Conservation (phyloP, 805 yeast genomes). For the Ogataea paradorogensis region DNA sequence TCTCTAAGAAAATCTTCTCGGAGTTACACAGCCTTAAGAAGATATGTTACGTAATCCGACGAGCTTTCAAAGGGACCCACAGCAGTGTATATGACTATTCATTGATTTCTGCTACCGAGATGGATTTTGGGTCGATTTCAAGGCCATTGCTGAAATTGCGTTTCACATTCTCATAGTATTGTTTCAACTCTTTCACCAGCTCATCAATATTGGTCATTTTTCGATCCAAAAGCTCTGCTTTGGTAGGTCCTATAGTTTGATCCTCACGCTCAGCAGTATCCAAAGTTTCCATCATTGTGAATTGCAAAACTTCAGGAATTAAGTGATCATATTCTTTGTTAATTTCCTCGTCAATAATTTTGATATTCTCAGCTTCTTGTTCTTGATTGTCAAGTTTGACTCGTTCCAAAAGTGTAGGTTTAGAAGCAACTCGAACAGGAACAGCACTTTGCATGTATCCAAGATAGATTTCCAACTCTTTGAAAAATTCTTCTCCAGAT, state of each 20-base stretch:
- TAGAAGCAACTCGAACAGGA: conserved; percentile 12
- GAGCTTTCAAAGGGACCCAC: no score
- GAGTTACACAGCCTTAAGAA: conserved; percentile 8
- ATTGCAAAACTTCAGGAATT: conserved; percentile 27
- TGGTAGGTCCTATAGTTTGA: neutral
- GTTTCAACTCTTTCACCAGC: conserved; percentile 6
- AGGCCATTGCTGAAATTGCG: conserved; percentile 2
- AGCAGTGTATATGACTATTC: no score
- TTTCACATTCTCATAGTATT: conserved; percentile 11
- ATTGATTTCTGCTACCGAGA: neutral
- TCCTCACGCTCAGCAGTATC: conserved; percentile 21
- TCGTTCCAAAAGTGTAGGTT: conserved; percentile 21
- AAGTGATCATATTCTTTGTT: conserved; percentile 1
- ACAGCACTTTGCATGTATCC: conserved; percentile 14
- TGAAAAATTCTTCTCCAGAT: conserved; percentile 18
- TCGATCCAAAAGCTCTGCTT: conserved; percentile 3
- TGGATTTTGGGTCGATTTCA: neutral
- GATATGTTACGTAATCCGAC: no score
- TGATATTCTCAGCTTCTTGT: conserved; percentile 15
- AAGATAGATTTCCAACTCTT: conserved; percentile 12
- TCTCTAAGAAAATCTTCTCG: neutral
- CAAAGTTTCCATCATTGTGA: conserved; percentile 26
- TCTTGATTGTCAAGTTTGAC: conserved; percentile 18
- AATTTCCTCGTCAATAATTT: neutral
- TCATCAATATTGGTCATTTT: conserved; percentile 8